Percentiles rank a stretch among this genome's conserved stretches.
These are phyloP conservation scores for Arthrobotrys musiformis DNA, from an alignment of 2,329 filamentous ascomycete species.

Conservation along the genomic window DNA sequence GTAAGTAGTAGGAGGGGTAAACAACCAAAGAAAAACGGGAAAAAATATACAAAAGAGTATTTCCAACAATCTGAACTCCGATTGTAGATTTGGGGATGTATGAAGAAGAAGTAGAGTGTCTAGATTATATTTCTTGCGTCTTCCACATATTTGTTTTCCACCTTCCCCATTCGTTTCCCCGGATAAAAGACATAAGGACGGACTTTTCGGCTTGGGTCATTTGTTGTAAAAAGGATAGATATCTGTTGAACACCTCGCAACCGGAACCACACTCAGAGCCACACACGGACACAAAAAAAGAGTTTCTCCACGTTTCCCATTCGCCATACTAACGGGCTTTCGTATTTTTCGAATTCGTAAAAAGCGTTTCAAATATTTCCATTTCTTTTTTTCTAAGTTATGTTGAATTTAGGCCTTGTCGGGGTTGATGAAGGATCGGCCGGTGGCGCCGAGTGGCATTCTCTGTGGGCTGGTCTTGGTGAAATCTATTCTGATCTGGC, in stretches of 20 bases:
- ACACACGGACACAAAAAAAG: background rate
- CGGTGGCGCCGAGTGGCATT: conserved; percentile 4
- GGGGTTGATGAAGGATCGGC: conserved; percentile 51
- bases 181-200: background rate
- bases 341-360: background rate
- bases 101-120: conserved; percentile 29
- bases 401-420: background rate
- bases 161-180: background rate
- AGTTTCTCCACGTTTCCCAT: background rate
- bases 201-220: background rate
- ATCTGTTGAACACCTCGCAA: background rate
- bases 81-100: background rate
- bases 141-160: background rate
- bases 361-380: background rate
- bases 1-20: background rate
- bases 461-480: conserved; percentile 61
- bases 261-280: background rate
- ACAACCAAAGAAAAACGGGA: background rate
- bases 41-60: background rate
- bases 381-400: conserved; percentile 15
- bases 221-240: conserved; percentile 1
- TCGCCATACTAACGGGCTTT: background rate
- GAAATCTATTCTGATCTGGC: conserved; percentile 75
- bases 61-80: conserved; percentile 34
- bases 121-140: conserved; percentile 38